A percentile compares a stretch with the other conserved stretches of the same genome.
These are phyloP conservation scores for Mariannaea sp. DNA, from an alignment of 2,329 filamentous ascomycete species.

Conservation along the genomic window DNA sequence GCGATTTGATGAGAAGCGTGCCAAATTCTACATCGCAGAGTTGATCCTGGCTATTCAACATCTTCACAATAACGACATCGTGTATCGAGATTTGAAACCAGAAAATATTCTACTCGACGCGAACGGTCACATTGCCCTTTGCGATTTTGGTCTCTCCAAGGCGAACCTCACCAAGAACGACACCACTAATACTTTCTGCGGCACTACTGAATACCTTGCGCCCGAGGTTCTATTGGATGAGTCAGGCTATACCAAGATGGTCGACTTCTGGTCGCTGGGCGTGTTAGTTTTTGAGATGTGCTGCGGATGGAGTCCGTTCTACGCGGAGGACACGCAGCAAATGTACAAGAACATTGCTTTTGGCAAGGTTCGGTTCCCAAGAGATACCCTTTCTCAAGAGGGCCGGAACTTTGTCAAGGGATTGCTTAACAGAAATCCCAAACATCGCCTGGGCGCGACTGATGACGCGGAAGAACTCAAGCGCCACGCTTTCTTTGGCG, in stretches of 20 bases:
- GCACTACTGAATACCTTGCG: constrained; percentile 95
- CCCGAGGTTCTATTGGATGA: constrained; percentile 95
- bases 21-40: constrained; percentile 99
- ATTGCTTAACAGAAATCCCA: constrained; percentile 93
- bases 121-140: constrained; percentile 96
- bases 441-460: constrained; percentile 88
- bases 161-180: constrained; percentile 96
- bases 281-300: constrained; percentile 99
- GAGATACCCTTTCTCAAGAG: constrained; percentile 91
- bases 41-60: constrained; percentile 94
- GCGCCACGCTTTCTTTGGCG: constrained; percentile 89
- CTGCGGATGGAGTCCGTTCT: constrained; percentile 98
- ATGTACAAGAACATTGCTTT: constrained; percentile 99
- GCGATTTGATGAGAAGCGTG: constrained; percentile 89
- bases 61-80: constrained; percentile 94
- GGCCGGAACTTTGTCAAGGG: constrained; percentile 98
- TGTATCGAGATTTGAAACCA: constrained; percentile 95
- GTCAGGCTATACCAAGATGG: constrained; percentile 99
- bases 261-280: constrained; percentile 98
- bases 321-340: constrained; percentile 97
- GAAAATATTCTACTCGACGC: constrained; percentile 97
- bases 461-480: constrained; percentile 94
- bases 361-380: constrained; percentile 94
- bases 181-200: constrained; percentile 98
- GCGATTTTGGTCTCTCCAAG: constrained; percentile 97